Conservation (phyloP, 106 monocot genomes). For the Apostasia shenzhenica region DNA sequence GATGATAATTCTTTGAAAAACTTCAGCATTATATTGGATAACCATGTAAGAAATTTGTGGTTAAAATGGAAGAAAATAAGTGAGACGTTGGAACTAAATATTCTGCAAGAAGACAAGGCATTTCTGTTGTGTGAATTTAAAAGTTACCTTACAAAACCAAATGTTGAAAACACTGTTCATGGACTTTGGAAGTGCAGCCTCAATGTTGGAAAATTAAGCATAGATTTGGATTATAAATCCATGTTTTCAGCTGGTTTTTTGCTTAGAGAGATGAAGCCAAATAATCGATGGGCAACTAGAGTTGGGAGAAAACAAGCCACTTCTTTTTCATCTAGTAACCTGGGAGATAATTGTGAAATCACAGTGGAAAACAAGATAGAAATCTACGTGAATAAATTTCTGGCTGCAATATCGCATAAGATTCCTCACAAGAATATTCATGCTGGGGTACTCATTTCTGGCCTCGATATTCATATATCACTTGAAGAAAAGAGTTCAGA, state of each 20-base stretch:
- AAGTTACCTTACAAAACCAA: conserved; percentile 26
- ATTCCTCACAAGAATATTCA: conserved; percentile 45
- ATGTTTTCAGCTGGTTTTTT: conserved; percentile 19
- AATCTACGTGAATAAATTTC: conserved; percentile 23
- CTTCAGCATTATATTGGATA: conserved; percentile 12
- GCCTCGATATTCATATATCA: conserved; percentile 36
- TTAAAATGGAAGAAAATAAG: conserved; percentile 39
- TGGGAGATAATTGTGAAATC: conserved; percentile 13
- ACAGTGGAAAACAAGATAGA: conserved; percentile 21
- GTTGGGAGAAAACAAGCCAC: conserved; percentile 8
- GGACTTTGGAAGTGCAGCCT: conserved; percentile 39
- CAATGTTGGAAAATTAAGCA: conserved; percentile 49
- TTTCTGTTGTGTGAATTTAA: conserved; percentile 56
- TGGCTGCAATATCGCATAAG: conserved; percentile 18
- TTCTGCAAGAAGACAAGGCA: conserved; percentile 17
- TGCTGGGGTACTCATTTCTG: conserved; percentile 35
- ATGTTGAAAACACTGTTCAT: neutral
- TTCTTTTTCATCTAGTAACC: conserved; percentile 9
- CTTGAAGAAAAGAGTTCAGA: conserved; percentile 1
- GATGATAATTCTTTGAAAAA: conserved; percentile 8
- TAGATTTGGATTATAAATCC: conserved; percentile 44
- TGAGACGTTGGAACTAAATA: conserved; percentile 21
- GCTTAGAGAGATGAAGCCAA: conserved; percentile 21
- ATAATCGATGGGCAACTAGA: conserved; percentile 14
- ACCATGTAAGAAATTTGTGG: conserved; percentile 22